These are phyloP conservation scores for Nitzschia putrida DNA, from an alignment of 108 stramenopile genomes.

Conservation along the genomic window DNA sequence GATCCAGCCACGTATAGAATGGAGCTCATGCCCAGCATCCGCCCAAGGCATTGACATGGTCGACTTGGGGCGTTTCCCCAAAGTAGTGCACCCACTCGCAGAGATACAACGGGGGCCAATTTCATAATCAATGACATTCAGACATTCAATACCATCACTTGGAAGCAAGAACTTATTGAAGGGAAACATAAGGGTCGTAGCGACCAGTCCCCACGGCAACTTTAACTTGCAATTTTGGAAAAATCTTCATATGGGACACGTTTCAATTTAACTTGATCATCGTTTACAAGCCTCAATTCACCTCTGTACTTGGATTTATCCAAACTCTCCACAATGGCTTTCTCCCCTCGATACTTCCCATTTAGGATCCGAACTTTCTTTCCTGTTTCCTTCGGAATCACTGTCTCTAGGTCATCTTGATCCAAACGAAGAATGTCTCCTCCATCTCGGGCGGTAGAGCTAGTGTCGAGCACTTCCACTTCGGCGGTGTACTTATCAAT, in stretches of 20 bases:
- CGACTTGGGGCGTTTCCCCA: too few relatives aligned
- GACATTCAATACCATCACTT: too few relatives aligned
- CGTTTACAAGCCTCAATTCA: constrained; percentile 36
- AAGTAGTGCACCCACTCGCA: too few relatives aligned
- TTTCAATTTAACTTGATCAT: constrained; percentile 29
- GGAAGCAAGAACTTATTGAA: too few relatives aligned
- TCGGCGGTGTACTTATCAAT: constrained; percentile 69
- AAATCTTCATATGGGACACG: constrained; percentile 45
- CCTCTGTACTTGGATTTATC: constrained; percentile 59
- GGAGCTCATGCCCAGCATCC: too few relatives aligned
- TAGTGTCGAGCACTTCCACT: constrained; percentile 62
- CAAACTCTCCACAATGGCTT: constrained; percentile 54
- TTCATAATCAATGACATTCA: too few relatives aligned
- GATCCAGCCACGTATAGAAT: too few relatives aligned
- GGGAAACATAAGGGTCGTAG: too few relatives aligned
- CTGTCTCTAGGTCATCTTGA: constrained; percentile 89
- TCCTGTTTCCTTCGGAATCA: constrained; percentile 67
- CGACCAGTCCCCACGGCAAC: background rate
- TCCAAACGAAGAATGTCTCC: constrained; percentile 69
- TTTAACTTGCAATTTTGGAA: constrained; percentile 29
- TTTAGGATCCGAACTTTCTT: constrained; percentile 73
- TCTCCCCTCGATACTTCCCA: constrained; percentile 66
- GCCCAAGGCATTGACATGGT: too few relatives aligned
- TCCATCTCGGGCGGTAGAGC: constrained; percentile 32
- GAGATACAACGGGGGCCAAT: too few relatives aligned